These are phyloP conservation scores for Tephrocybe sp. DNA, from an alignment of 768 basidiomycete genomes.

Conservation along the genomic window DNA sequence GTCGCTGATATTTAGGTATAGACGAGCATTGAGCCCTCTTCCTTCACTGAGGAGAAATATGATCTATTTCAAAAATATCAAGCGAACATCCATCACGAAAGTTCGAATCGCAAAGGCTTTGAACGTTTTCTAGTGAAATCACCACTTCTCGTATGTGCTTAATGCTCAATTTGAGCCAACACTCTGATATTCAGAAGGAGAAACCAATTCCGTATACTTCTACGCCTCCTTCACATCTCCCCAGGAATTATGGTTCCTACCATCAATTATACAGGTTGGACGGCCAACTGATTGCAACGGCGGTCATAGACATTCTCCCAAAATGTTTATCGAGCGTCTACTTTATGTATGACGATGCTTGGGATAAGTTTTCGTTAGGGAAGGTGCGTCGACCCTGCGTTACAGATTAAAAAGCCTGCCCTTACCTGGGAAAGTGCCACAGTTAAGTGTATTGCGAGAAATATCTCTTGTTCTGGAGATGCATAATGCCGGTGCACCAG, in stretches of 20 bases:
- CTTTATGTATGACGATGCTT: conserved; percentile 81
- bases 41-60: conserved; percentile 79
- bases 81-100: conserved; percentile 70
- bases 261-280: conserved; percentile 88
- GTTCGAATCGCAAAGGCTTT: conserved; percentile 53
- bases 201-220: conserved; percentile 59
- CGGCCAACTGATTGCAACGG: conserved; percentile 78
- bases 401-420: background rate
- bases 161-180: background rate
- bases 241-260: conserved; percentile 84
- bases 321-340: conserved; percentile 80
- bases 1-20: conserved; percentile 25
- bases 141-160: conserved; percentile 60
- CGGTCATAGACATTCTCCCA: conserved; percentile 89
- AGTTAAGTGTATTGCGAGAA: conserved; percentile 89
- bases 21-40: conserved; percentile 75
- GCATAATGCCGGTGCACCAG: conserved; percentile 57
- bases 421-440: background rate
- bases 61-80: conserved; percentile 78
- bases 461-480: conserved; percentile 74
- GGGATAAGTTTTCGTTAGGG: conserved; percentile 70
- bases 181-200: conserved; percentile 34
- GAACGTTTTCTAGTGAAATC: conserved; percentile 75
- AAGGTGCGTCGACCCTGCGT: conserved; percentile 45
- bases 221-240: conserved; percentile 54